Conservation (phyloP, 345 rosid species). For the Eucalyptus regnans region DNA sequence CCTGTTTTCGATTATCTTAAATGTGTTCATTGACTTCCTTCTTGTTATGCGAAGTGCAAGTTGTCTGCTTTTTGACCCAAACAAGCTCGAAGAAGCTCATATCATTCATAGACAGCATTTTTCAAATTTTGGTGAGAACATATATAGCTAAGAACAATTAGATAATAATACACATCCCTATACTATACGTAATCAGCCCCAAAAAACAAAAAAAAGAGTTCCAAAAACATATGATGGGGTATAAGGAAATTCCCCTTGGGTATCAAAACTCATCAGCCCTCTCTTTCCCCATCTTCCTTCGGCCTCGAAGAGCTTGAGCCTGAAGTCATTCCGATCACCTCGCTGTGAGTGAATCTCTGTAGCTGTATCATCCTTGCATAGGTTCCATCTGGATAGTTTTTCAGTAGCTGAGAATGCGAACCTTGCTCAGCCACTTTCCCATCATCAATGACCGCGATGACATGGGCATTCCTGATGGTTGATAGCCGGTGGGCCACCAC, state of each 20-base stretch:
- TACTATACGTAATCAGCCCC: background rate
- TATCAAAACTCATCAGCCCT: background rate
- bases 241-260: background rate
- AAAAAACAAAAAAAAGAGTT: background rate
- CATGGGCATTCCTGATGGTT: slow-evolving; percentile 81
- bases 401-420: slow-evolving; percentile 72
- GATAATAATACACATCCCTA: background rate
- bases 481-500: slow-evolving; percentile 87
- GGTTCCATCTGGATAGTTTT: slow-evolving; percentile 75
- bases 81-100: background rate
- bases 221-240: background rate
- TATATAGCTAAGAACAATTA: background rate
- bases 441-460: slow-evolving; percentile 83
- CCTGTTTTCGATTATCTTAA: background rate
- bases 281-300: slow-evolving; percentile 55
- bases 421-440: slow-evolving; percentile 96
- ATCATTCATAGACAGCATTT: background rate
- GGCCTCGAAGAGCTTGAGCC: slow-evolving; percentile 74
- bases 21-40: background rate
- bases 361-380: slow-evolving; percentile 93
- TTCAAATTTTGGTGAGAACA: background rate
- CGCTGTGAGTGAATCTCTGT: slow-evolving; percentile 81
- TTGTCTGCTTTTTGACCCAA: background rate
- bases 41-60: background rate
- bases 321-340: slow-evolving; percentile 77